phyloP scores from a whole-genome alignment of 2,329 filamentous ascomycete species.

The Mycosphaerella sp. region DNA sequence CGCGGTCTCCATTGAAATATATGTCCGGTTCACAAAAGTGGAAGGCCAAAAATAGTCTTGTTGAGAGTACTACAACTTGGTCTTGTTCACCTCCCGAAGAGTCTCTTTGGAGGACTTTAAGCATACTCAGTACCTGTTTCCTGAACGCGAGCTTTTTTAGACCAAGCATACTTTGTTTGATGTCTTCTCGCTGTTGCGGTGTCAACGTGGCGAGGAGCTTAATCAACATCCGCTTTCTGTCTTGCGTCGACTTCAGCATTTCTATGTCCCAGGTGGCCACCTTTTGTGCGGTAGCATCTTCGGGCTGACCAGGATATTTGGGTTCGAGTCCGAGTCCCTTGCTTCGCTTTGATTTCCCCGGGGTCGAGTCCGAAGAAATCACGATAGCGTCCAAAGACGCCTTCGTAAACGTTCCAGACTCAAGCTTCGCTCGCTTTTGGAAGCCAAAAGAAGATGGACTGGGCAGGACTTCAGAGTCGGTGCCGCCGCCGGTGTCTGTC shows the following conservation, averaged over 20 bases:
- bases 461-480: conserved; percentile 4
- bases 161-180: conserved; percentile 10
- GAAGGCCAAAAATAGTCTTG: conserved; percentile 16
- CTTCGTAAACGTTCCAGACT: background rate
- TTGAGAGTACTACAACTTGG: conserved; percentile 8
- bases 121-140: background rate
- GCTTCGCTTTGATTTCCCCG: conserved; percentile 1
- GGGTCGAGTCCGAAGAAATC: conserved; percentile 19
- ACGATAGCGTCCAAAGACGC: conserved; percentile 8
- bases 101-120: conserved; percentile 2
- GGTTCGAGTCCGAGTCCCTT: conserved; percentile 1
- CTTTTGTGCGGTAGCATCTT: conserved; percentile 10
- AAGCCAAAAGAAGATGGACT: background rate
- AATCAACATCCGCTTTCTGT: conserved; percentile 43
- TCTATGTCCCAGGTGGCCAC: conserved; percentile 17
- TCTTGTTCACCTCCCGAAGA: background rate
- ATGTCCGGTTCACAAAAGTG: conserved; percentile 3
- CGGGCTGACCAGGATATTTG: conserved; percentile 7
- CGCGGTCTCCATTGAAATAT: conserved; percentile 1
- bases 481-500: background rate
- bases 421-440: background rate
- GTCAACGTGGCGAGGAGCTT: conserved; percentile 36
- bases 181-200: conserved; percentile 7
- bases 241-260: conserved; percentile 10
- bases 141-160: conserved; percentile 5